Percentiles rank a stretch among this genome's conserved stretches.
These are phyloP conservation scores for Chenopodium album DNA, from an alignment of 148 eudicot species.

Conservation along the genomic window DNA sequence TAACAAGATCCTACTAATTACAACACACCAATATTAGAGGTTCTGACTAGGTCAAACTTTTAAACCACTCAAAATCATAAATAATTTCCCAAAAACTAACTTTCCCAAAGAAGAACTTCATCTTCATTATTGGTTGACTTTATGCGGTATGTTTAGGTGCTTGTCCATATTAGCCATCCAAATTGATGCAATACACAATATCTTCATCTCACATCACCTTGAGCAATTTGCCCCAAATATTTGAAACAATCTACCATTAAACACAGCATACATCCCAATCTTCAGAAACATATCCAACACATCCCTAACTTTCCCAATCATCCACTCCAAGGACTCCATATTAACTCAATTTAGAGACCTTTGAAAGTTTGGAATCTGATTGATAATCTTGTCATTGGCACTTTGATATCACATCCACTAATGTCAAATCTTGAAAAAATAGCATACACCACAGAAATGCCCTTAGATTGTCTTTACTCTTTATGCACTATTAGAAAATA, in stretches of 20 bases:
- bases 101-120: too few species aligned
- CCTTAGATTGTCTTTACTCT: background rate
- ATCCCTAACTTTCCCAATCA: background rate
- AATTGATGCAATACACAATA: background rate
- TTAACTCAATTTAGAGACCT: background rate
- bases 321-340: background rate
- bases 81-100: too few species aligned
- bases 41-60: background rate
- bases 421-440: too few species aligned
- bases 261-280: background rate
- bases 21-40: background rate
- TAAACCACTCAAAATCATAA: too few species aligned
- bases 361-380: background rate
- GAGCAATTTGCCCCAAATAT: background rate
- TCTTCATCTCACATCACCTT: background rate
- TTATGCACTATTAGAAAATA: background rate
- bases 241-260: background rate
- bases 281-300: background rate
- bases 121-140: background rate
- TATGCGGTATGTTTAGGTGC: background rate
- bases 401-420: background rate
- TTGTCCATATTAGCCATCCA: background rate
- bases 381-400: too few species aligned
- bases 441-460: background rate
- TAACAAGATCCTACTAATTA: background rate